Evolutionary conservation across 2,329 filamentous ascomycete species (phyloP).

Genomic region (Periglandula ipomoeae): DNA sequence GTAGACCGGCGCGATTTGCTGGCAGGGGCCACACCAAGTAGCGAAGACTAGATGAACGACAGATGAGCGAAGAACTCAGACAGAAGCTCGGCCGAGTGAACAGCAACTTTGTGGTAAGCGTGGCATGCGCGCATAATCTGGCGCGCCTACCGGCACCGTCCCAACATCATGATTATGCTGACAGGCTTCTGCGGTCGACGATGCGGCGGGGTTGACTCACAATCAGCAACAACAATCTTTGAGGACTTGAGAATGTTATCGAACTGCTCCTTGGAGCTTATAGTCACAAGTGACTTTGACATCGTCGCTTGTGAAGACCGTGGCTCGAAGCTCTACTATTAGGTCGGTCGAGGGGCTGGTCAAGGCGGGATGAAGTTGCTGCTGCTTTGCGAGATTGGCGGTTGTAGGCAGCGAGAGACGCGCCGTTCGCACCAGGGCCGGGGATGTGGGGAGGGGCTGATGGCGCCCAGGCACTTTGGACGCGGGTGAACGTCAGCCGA

Average conservation of each 20-base stretch:
- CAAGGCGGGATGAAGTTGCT: not conserved
- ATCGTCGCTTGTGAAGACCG: conserved; percentile 13
- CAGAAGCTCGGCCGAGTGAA: not conserved
- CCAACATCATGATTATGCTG: no score
- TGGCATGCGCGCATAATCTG: not conserved
- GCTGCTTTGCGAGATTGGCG: not conserved
- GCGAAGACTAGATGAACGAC: conserved; percentile 60
- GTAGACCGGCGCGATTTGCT: conserved; percentile 73
- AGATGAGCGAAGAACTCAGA: conserved; percentile 10
- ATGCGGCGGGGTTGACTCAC: conserved; percentile 44
- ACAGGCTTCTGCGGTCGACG: not conserved
- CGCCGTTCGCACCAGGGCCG: not conserved
- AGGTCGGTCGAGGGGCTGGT: not conserved
- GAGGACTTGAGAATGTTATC: conserved; percentile 59
- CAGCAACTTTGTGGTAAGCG: not conserved
- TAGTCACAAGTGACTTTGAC: conserved; percentile 20
- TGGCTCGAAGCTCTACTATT: not conserved
- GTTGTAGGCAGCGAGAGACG: not conserved
- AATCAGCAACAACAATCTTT: conserved; percentile 77
- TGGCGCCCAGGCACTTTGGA: no score
- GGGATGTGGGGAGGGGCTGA: no score
- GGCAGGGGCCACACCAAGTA: conserved; percentile 79
- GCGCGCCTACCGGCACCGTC: no score
- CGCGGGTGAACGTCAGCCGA: no score
- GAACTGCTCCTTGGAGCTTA: conserved; percentile 52